These are phyloP conservation scores for Aspergillus homomorphus DNA, from an alignment of 495 filamentous ascomycete genomes.

Conservation along the genomic window DNA sequence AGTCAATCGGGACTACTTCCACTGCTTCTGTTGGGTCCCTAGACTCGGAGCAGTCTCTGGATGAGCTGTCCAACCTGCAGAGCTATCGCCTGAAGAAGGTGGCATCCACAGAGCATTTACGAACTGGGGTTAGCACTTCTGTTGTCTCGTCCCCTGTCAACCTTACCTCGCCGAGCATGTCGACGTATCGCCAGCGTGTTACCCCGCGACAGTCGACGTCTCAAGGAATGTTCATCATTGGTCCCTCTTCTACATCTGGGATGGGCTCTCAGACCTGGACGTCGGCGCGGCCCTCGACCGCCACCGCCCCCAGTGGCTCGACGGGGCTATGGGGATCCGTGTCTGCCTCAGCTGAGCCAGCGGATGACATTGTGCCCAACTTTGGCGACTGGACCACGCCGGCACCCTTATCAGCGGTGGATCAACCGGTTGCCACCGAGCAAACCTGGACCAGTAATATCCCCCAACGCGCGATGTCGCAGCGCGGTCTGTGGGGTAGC, in stretches of 20 bases:
- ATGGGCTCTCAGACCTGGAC: conserved; percentile 28
- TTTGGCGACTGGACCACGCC: conserved; percentile 31
- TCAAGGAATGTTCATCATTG: conserved; percentile 25
- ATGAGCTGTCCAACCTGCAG: conserved; percentile 43
- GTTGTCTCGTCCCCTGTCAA: conserved; percentile 27
- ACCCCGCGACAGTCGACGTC: conserved; percentile 30
- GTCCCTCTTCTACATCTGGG: conserved; percentile 21
- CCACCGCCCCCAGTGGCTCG: conserved; percentile 12
- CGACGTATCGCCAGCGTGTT: conserved; percentile 29
- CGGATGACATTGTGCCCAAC: conserved; percentile 37
- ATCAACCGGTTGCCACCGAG: not conserved
- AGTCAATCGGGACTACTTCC: conserved; percentile 20
- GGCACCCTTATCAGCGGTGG: conserved; percentile 1
- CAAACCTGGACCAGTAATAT: conserved; percentile 25
- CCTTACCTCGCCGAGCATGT: conserved; percentile 19
- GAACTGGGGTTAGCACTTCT: conserved; percentile 45
- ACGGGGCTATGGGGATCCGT: conserved; percentile 39
- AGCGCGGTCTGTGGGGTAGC: conserved; percentile 46
- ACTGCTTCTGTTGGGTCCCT: conserved; percentile 19
- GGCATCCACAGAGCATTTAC: conserved; percentile 78
- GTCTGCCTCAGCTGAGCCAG: conserved; percentile 22
- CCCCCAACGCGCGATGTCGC: conserved; percentile 34
- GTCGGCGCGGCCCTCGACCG: conserved; percentile 22
- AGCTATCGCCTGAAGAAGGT: conserved; percentile 74
- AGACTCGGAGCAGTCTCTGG: conserved; percentile 14